phyloP scores from a whole-genome alignment of 1,284 basidiomycete genomes.

The Boletus semigastroideus region DNA sequence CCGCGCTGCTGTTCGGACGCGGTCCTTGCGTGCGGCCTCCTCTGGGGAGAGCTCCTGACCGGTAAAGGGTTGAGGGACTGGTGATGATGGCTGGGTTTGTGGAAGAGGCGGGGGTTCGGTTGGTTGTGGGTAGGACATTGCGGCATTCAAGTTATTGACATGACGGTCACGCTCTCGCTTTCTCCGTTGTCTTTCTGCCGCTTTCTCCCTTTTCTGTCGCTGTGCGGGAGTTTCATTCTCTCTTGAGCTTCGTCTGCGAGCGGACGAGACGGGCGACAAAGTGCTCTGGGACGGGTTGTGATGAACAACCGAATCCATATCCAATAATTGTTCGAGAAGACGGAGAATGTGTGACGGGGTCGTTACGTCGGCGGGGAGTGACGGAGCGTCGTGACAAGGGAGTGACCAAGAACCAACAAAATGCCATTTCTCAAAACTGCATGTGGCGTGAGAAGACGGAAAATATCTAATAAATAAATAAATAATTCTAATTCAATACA shows the following conservation, averaged over 20 bases:
- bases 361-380: slow-evolving; percentile 36
- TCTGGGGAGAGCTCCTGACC: slow-evolving; percentile 55
- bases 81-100: slow-evolving; percentile 30
- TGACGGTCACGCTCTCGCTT: slow-evolving; percentile 74
- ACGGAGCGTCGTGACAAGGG: slow-evolving; percentile 42
- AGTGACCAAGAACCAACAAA: slow-evolving; percentile 39
- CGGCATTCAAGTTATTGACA: slow-evolving; percentile 41
- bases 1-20: slow-evolving; percentile 67
- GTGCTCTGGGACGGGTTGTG: slow-evolving; percentile 32
- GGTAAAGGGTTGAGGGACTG: slow-evolving; percentile 27
- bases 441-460: slow-evolving; percentile 31
- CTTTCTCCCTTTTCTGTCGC: slow-evolving; percentile 74
- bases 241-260: slow-evolving; percentile 53
- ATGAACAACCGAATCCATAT: slow-evolving; percentile 36
- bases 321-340: slow-evolving; percentile 17
- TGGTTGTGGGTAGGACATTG: slow-evolving; percentile 38
- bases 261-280: slow-evolving; percentile 30
- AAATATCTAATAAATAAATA: background rate
- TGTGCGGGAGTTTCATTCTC: slow-evolving; percentile 72
- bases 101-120: slow-evolving; percentile 28
- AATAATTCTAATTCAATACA: slow-evolving; percentile 23
- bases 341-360: slow-evolving; percentile 31
- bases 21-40: slow-evolving; percentile 62
- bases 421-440: slow-evolving; percentile 35
- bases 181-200: slow-evolving; percentile 73